Conservation (phyloP, 192 early-diverging fungal species). For the Linnemannia hyalina region DNA sequence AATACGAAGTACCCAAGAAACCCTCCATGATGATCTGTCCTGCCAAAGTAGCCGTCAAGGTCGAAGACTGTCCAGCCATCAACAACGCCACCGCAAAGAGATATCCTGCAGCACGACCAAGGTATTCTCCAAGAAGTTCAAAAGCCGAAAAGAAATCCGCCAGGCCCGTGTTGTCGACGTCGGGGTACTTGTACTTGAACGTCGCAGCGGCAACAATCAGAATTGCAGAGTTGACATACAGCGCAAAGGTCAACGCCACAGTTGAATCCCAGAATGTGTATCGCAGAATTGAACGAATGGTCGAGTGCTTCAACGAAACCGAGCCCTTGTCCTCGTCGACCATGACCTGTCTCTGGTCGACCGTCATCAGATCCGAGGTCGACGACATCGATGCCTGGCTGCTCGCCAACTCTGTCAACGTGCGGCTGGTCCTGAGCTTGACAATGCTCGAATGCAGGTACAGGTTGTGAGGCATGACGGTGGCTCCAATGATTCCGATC, state of each 20-base stretch:
- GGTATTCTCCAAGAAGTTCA: slow-evolving; percentile 64
- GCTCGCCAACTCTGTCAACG: slow-evolving; percentile 30
- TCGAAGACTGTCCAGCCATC: slow-evolving; percentile 80
- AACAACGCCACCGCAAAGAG: slow-evolving; percentile 85
- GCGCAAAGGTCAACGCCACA: slow-evolving; percentile 76
- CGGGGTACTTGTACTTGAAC: slow-evolving; percentile 69
- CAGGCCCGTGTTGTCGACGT: slow-evolving; percentile 53
- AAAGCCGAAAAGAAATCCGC: slow-evolving; percentile 79
- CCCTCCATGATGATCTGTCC: slow-evolving; percentile 89
- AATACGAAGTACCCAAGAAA: slow-evolving; percentile 71
- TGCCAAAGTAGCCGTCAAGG: slow-evolving; percentile 88
- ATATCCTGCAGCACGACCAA: slow-evolving; percentile 73
- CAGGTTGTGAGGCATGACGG: slow-evolving; percentile 91
- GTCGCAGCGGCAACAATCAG: slow-evolving; percentile 82
- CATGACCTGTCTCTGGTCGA: slow-evolving; percentile 13
- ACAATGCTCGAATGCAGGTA: slow-evolving; percentile 86
- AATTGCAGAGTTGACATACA: slow-evolving; percentile 85
- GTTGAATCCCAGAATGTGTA: slow-evolving; percentile 76
- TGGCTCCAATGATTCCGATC: slow-evolving; percentile 89
- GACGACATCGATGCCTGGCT: slow-evolving; percentile 38
- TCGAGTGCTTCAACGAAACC: slow-evolving; percentile 49
- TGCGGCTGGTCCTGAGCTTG: slow-evolving; percentile 63
- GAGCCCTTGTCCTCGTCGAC: slow-evolving; percentile 31
- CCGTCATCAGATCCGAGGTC: slow-evolving; percentile 37
- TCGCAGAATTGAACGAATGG: slow-evolving; percentile 59